Conservation (phyloP, 106 monocot species). For the Acanthochlamys bracteata region DNA sequence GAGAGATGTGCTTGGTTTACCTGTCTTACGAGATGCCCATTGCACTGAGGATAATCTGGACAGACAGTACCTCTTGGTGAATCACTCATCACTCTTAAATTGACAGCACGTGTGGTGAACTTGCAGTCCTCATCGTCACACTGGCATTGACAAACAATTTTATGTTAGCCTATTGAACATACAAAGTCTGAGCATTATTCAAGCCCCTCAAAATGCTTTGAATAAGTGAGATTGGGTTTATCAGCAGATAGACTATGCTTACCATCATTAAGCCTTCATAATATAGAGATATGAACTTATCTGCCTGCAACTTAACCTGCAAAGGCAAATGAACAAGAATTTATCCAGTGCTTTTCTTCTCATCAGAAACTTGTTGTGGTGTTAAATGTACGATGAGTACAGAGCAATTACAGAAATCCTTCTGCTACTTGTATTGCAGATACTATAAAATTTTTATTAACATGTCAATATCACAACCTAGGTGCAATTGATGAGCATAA, state of each 20-base stretch:
- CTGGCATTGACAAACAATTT: slow-evolving; percentile 17
- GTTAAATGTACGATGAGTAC: too few relatives aligned
- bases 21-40: slow-evolving; percentile 73
- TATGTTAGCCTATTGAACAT: neutral
- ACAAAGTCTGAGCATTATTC: too few relatives aligned
- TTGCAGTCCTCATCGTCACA: slow-evolving; percentile 92
- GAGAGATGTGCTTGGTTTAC: slow-evolving; percentile 8
- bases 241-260: slow-evolving; percentile 2
- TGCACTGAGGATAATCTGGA: slow-evolving; percentile 80
- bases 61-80: slow-evolving; percentile 82
- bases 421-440: too few relatives aligned
- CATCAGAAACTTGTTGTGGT: too few relatives aligned
- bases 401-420: too few relatives aligned
- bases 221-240: too few relatives aligned
- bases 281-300: slow-evolving; percentile 59
- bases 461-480: too few relatives aligned
- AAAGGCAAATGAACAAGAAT: slow-evolving; percentile 3
- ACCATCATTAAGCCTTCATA: slow-evolving; percentile 80
- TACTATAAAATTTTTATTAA: too few relatives aligned
- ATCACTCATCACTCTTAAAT: slow-evolving; percentile 74
- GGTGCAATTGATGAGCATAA: too few relatives aligned
- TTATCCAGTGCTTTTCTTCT: neutral
- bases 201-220: too few relatives aligned
- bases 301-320: slow-evolving; percentile 89
- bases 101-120: slow-evolving; percentile 49